Evolutionary conservation across 2,329 filamentous ascomycete genomes (phyloP), one percentile per base, ranked within the genome.

Genomic region (Endothia cerciana): DNA sequence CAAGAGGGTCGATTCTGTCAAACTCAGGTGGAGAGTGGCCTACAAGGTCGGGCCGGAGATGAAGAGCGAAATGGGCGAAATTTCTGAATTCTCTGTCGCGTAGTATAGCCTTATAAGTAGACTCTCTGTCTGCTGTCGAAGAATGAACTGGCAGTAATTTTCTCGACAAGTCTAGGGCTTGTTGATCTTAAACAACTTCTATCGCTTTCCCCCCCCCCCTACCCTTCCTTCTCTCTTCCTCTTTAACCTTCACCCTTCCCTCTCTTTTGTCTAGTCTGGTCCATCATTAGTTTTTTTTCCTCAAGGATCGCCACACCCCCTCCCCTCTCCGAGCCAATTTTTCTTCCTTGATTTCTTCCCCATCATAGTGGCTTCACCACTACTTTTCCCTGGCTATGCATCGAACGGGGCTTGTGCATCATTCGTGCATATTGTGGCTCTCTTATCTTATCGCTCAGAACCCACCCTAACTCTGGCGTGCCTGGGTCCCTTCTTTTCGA

Each of bases 21-120:
- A 96, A 80, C 87, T 99, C 79, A 84, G 95, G 69, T 99, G 94
- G 92, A 92, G 92, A 72, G 88, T 92, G 33, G 87, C 90, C 5
- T 98, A 97, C 78, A 87, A 86, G 73, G 76, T 95, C 15, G 90
- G 87, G 3, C 83, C 79, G 2, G 86, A 89, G 73, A 75, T 83
- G 68, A 89, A 87, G 75, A 89, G 90, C 67, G 93, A 97, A 79
- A 92, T 90, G 81, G 94, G 94, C 5, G 92, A 94, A 79, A 89
- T 98, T 71, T 82, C 91, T 13, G 88, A 92, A 69, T 86, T 97
- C 73, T 89, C 89, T 51, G 85, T 97, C 73, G 86, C 87, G 72
- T 95, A 70, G 33, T 28, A 47, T 57, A 41, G 60, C 60, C 19
- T 41, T 25, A 40, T 33, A 7, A 7, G 40, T 45, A 28, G 57